Base-by-base conservation (phyloP, 345 rosid genomes). In the Acer saccharum region DNA sequence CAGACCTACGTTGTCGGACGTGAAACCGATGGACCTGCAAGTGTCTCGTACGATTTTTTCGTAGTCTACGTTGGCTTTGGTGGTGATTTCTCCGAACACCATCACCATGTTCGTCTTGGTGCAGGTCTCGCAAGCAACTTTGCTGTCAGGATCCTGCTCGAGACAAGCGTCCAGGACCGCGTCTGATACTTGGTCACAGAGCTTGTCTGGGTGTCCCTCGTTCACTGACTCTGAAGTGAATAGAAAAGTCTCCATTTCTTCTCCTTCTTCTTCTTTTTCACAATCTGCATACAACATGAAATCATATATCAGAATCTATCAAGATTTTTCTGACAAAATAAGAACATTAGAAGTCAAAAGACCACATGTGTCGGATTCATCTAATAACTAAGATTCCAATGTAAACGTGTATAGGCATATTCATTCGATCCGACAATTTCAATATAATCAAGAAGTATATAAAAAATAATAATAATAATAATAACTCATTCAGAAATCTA, bases 151-250 rank as follows among this genome's bases (percentile, higher is more conserved):
- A 21, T 79, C 82, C 60, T 79, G 82, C 1, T 62, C 78, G 0
- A 79, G 74, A 70, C 82, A 79, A 10, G 78, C 78, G 23, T 79
- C 79, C 10, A 76, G 73, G 8, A 76, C 72, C 9, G 79, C 79
- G 25, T 76, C 79, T 4, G 73, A 68, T 27, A 79, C 52, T 63
- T 80, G 82, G 52, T 80, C 83, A 39, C 83, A 81, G 29, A 81
- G 80, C 74, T 81, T 81, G 70, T 81, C 83, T n/a, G 83, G 83
- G 58, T 81, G 83, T 5, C 83, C 80, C 78, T 77, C 80, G 39
- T 81, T 81, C 77, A 81, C 83, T 3, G 83, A 81, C 75, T 81
- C 80, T 4, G 83, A 81, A 21, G 83, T 81, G 71, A 66, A 81
- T 74, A 81, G 73, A 75, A 81, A 81, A 71, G 83, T 58, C 73